Conservation (phyloP, 2,329 filamentous ascomycete species). For the Botrytis sinoallii region DNA sequence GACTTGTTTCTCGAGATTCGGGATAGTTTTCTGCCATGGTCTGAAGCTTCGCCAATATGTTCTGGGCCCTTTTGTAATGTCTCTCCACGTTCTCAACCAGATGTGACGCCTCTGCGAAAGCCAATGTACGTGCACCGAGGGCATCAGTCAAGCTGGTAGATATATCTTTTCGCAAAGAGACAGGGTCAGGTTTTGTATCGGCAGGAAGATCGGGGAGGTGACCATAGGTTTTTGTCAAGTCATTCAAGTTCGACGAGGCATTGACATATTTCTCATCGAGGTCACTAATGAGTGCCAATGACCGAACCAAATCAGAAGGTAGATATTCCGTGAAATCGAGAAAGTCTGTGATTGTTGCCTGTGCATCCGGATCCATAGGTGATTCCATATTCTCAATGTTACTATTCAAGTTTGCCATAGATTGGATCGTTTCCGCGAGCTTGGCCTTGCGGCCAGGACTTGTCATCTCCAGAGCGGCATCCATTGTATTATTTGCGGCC, state of each 20-base stretch:
- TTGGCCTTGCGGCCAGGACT: slow-evolving; percentile 36
- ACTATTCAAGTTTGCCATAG: slow-evolving; percentile 34
- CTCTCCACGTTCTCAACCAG: slow-evolving; percentile 62
- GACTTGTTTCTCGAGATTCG: slow-evolving; percentile 47
- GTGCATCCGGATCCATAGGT: slow-evolving; percentile 60
- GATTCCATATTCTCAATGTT: slow-evolving; percentile 35
- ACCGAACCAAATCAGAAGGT: slow-evolving; percentile 63
- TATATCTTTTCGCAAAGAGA: slow-evolving; percentile 56
- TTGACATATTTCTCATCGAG: slow-evolving; percentile 59
- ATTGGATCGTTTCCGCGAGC: slow-evolving; percentile 36
- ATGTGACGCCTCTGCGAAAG: slow-evolving; percentile 60
- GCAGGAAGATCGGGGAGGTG: slow-evolving; percentile 49
- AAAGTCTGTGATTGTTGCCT: slow-evolving; percentile 68
- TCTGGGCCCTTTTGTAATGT: slow-evolving; percentile 59
- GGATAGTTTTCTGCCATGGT: slow-evolving; percentile 61
- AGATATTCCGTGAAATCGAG: slow-evolving; percentile 64
- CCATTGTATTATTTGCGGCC: slow-evolving; percentile 29
- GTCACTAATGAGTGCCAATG: slow-evolving; percentile 62
- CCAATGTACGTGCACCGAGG: slow-evolving; percentile 54
- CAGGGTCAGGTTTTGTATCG: slow-evolving; percentile 48
- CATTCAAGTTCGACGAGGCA: slow-evolving; percentile 53
- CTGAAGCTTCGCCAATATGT: slow-evolving; percentile 56
- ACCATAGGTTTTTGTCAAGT: slow-evolving; percentile 56
- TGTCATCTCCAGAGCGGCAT: slow-evolving; percentile 29
- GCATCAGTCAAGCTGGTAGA: slow-evolving; percentile 55